Conservation (phyloP, 2,329 filamentous ascomycete species). For the Fusarium citri region DNA sequence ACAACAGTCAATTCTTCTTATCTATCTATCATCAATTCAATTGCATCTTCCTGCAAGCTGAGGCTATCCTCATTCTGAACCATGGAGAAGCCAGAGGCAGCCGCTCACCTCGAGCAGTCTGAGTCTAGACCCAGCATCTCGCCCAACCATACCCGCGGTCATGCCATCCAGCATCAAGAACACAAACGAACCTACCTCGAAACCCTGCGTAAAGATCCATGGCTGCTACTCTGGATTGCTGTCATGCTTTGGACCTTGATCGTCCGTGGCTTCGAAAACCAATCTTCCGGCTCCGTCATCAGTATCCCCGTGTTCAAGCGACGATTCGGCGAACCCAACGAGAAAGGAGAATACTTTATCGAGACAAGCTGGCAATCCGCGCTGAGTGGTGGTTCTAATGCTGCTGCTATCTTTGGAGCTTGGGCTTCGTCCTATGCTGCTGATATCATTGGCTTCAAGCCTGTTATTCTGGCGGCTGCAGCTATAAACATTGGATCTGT, state of each 20-base stretch:
- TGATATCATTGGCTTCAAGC: conserved; percentile 43
- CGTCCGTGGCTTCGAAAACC: conserved; percentile 47
- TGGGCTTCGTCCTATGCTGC: conserved; percentile 43
- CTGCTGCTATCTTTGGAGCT: conserved; percentile 42
- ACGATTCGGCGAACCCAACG: conserved; percentile 30
- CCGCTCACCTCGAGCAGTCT: conserved; percentile 20
- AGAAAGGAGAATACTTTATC: conserved; percentile 39
- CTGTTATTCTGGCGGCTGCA: conserved; percentile 24
- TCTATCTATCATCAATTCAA: neutral
- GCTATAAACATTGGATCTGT: conserved; percentile 47
- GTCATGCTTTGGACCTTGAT: conserved; percentile 49
- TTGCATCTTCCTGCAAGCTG: neutral
- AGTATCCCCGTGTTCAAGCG: conserved; percentile 38
- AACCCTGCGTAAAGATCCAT: conserved; percentile 45
- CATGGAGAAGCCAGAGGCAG: conserved; percentile 25
- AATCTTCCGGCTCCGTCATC: conserved; percentile 40
- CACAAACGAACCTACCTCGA: conserved; percentile 43
- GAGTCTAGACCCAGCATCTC: neutral
- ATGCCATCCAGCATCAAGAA: conserved; percentile 48
- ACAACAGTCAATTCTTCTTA: neutral
- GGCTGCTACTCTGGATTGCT: conserved; percentile 47
- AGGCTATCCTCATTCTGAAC: neutral
- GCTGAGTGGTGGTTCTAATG: conserved; percentile 42
- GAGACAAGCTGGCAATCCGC: conserved; percentile 48
- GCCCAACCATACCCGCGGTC: conserved; percentile 27